Conservation (phyloP, 2,329 filamentous ascomycete species). For the Alternaria brassicicola region DNA sequence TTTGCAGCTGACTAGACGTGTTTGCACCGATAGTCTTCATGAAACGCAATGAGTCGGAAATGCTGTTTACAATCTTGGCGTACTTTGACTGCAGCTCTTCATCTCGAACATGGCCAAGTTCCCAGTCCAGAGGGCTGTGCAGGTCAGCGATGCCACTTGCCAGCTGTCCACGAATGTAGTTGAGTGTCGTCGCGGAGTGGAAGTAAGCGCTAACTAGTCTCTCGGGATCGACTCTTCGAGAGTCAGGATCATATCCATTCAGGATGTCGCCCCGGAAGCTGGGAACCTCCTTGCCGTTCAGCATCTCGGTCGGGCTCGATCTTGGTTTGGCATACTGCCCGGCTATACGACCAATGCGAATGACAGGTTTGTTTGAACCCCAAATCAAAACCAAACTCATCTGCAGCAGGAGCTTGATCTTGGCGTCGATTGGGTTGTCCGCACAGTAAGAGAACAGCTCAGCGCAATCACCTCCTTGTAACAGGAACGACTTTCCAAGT, state of each 20-base stretch:
- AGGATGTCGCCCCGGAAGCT: slow-evolving; percentile 96
- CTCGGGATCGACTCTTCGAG: slow-evolving; percentile 79
- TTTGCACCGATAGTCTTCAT: slow-evolving; percentile 93
- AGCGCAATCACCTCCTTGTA: slow-evolving; percentile 96
- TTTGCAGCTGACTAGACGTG: slow-evolving; percentile 81
- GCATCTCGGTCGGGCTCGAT: slow-evolving; percentile 82
- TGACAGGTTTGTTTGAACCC: slow-evolving; percentile 80
- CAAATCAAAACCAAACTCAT: slow-evolving; percentile 97
- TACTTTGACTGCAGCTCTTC: slow-evolving; percentile 85
- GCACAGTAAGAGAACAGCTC: slow-evolving; percentile 98
- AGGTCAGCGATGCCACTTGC: slow-evolving; percentile 90
- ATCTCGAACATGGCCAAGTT: slow-evolving; percentile 87
- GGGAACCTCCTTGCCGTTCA: slow-evolving; percentile 80
- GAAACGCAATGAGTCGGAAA: slow-evolving; percentile 91
- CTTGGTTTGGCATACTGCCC: slow-evolving; percentile 97
- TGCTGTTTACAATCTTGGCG: slow-evolving; percentile 79
- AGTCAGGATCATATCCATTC: slow-evolving; percentile 81
- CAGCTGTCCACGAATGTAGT: slow-evolving; percentile 85
- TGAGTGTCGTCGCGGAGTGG: slow-evolving; percentile 91
- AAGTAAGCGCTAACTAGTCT: slow-evolving; percentile 92
- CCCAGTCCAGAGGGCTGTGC: slow-evolving; percentile 93
- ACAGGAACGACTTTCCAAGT: slow-evolving; percentile 85
- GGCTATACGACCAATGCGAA: slow-evolving; percentile 93
- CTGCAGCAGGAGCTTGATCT: slow-evolving; percentile 94
- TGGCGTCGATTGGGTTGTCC: slow-evolving; percentile 86